These are phyloP conservation scores for Ascoidea asiatica DNA, from an alignment of 805 yeast species.

Conservation along the genomic window DNA sequence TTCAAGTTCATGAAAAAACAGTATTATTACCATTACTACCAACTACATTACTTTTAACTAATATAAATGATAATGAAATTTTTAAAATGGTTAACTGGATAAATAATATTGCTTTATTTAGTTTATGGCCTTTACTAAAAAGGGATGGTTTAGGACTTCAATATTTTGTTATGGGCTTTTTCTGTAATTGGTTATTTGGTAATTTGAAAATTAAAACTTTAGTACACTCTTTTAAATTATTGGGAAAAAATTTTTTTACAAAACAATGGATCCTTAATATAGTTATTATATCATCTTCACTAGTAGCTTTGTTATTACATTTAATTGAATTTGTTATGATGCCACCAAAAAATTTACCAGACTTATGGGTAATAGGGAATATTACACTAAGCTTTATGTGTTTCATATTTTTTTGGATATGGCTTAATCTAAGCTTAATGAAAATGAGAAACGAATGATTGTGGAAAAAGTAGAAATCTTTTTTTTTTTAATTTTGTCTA, in stretches of 20 bases:
- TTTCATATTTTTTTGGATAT: slow-evolving; percentile 66
- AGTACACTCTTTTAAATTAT: slow-evolving; percentile 24
- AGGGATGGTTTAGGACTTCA: slow-evolving; percentile 68
- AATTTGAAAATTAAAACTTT: slow-evolving; percentile 34
- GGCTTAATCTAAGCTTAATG: slow-evolving; percentile 23
- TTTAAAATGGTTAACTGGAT: slow-evolving; percentile 77
- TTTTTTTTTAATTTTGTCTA: too few relatives aligned
- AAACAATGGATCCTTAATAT: slow-evolving; percentile 32
- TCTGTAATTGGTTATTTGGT: slow-evolving; percentile 75
- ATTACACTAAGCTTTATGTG: slow-evolving; percentile 63
- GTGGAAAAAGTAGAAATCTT: background rate
- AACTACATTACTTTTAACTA: slow-evolving; percentile 48
- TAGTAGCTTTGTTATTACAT: slow-evolving; percentile 38
- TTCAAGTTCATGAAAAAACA: slow-evolving; percentile 93
- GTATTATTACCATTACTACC: slow-evolving; percentile 84
- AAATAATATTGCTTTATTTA: slow-evolving; percentile 69
- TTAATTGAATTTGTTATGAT: slow-evolving; percentile 31
- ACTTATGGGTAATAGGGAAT: slow-evolving; percentile 74
- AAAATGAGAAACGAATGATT: background rate
- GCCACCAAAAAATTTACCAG: slow-evolving; percentile 61
- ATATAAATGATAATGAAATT: slow-evolving; percentile 34
- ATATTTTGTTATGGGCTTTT: slow-evolving; percentile 41
- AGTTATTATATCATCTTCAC: slow-evolving; percentile 37
- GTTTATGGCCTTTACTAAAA: slow-evolving; percentile 76
- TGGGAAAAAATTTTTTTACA: slow-evolving; percentile 33